Evolutionary conservation across 345 rosid species (phyloP), one percentile per base, ranked within the genome.

Genomic region (Raphanus sativus): DNA sequence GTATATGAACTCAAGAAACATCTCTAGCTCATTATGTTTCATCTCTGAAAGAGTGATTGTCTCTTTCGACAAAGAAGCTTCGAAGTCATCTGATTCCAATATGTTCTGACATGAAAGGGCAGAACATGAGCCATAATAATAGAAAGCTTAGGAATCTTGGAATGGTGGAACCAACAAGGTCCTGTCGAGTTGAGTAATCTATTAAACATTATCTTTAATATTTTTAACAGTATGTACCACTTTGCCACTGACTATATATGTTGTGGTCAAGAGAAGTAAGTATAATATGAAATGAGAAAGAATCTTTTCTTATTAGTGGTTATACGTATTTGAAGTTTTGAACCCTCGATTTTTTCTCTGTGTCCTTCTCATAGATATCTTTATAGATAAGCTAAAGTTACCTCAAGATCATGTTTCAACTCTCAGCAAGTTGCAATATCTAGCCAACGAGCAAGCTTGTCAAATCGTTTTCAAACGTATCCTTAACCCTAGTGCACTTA

Each of bases 141-240:
- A 61, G 24, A 61, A 75, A 76, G 62, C 21, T 69, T 34, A 50
- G 48, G 67, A 77, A 60, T 36, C 38, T 42, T 42, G 66, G 61
- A 58, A 65, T 71, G 62, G 72, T 71, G 76, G 76, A 71, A 71
- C 73, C 52, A 58, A 26, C 40, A 71, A 52, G 52, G 71, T 71
- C 75, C 26, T 64, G 65, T 77, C 60, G 25, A 69, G 56, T 36
- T 9, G 25, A 36, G 10, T 62, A n/a, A 56, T 77, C 76, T 65
- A 42, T 77, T 58, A 66, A 72, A 78, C 74, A 50, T 60, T 72
- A 78, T 78, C 81, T 67, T 78, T 3, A 78, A 72, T 68, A 60
- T 63, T 78, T 25, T 28, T 42, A 66, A 60, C 64, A 72, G 81
- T 67, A 72, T 67, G 68, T 32, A 73, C 74, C 81, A 78, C 77